A percentile compares a stretch with the other conserved stretches of the same genome.
These are phyloP conservation scores for Vitis amurensis DNA, from an alignment of 164 flowering plant genomes.

Conservation along the genomic window DNA sequence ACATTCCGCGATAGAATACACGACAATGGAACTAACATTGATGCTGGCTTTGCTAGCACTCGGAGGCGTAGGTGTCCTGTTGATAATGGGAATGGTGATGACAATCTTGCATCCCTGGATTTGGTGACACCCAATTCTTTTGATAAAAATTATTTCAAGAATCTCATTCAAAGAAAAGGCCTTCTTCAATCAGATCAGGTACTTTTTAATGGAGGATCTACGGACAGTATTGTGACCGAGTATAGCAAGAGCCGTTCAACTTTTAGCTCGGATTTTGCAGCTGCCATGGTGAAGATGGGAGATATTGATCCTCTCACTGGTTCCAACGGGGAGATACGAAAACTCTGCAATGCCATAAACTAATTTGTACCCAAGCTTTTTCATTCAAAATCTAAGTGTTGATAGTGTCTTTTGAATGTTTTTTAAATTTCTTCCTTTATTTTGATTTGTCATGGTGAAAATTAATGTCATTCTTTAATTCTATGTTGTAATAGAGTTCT, in stretches of 20 bases:
- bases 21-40: slow-evolving; percentile 33
- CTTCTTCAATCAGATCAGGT: slow-evolving; percentile 40
- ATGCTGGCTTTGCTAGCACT: slow-evolving; percentile 37
- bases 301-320: slow-evolving; percentile 43
- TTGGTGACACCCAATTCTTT: slow-evolving; percentile 43
- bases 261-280: slow-evolving; percentile 33
- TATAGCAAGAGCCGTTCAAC: slow-evolving; percentile 19
- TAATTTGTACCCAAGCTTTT: neutral
- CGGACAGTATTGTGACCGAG: slow-evolving; percentile 25
- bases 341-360: slow-evolving; percentile 28
- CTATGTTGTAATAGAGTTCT: too few relatives aligned
- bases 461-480: too few relatives aligned
- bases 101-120: slow-evolving; percentile 46
- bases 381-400: neutral
- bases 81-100: slow-evolving; percentile 18
- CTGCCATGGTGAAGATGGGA: slow-evolving; percentile 48
- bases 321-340: slow-evolving; percentile 39
- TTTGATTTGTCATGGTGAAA: too few relatives aligned
- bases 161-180: slow-evolving; percentile 35
- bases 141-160: slow-evolving; percentile 53
- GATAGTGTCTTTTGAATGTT: too few relatives aligned
- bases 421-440: too few relatives aligned
- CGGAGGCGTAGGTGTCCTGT: slow-evolving; percentile 31
- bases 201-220: slow-evolving; percentile 32
- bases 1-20: slow-evolving; percentile 38